phyloP scores from a whole-genome alignment of 768 basidiomycete genomes.

The Trametes cingulata region DNA sequence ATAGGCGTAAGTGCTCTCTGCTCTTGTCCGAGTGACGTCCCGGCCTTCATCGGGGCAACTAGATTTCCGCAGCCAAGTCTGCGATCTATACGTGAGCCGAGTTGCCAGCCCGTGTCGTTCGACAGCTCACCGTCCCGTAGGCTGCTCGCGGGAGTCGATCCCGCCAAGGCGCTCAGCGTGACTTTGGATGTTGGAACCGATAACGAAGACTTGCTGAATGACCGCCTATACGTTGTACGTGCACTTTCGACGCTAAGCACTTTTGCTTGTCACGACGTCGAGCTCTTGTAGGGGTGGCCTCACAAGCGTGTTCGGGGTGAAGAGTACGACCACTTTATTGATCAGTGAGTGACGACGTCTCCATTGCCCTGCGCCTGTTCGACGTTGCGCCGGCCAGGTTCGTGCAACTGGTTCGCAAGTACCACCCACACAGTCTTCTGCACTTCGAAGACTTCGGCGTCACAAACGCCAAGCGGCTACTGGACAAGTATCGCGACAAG shows the following conservation, averaged over 20 bases:
- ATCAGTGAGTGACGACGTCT: constrained; percentile 48
- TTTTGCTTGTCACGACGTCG: neutral
- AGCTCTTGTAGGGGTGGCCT: constrained; percentile 62
- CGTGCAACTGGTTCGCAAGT: constrained; percentile 72
- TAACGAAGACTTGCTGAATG: constrained; percentile 62
- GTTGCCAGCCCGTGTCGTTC: neutral
- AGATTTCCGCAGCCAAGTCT: constrained; percentile 80
- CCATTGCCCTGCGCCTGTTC: neutral
- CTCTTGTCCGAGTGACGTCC: neutral
- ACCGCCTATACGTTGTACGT: constrained; percentile 66
- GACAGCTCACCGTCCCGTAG: constrained; percentile 33
- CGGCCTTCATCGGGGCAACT: neutral
- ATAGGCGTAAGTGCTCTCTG: constrained; percentile 34
- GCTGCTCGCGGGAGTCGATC: constrained; percentile 66
- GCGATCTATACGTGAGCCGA: constrained; percentile 65
- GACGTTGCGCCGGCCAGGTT: constrained; percentile 45
- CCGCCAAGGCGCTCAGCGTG: constrained; percentile 57
- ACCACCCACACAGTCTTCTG: constrained; percentile 63
- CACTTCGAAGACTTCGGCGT: constrained; percentile 90
- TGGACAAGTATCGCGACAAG: constrained; percentile 58
- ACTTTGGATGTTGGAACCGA: constrained; percentile 78
- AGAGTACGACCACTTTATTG: constrained; percentile 74
- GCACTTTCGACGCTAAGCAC: neutral
- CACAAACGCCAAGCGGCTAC: constrained; percentile 67
- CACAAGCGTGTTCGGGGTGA: constrained; percentile 69